Percentiles rank a stretch among this genome's conserved stretches.
phyloP scores from a whole-genome alignment of 306 rosid genomes.

The Hippophae gyantsensis region DNA sequence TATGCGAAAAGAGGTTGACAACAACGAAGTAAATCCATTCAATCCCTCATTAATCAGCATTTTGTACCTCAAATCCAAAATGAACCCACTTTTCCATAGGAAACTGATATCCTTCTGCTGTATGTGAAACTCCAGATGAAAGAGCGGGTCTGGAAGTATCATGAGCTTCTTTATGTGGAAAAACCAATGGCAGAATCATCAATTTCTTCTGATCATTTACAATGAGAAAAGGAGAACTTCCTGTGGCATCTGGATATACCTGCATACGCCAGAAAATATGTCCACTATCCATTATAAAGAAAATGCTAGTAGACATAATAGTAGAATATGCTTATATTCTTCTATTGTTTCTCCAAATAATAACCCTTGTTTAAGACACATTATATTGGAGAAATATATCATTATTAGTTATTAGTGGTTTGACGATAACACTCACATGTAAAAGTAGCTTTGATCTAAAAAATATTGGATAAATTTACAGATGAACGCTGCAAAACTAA shows the following conservation, averaged over 20 bases:
- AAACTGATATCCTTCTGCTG: constrained; percentile 43
- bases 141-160: constrained; percentile 31
- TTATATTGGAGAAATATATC: no score
- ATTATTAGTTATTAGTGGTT: no score
- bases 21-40: background rate
- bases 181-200: constrained; percentile 41
- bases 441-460: no score
- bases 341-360: no score
- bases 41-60: constrained; percentile 7
- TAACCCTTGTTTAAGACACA: no score
- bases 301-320: background rate
- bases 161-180: constrained; percentile 42
- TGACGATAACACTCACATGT: no score
- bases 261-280: constrained; percentile 24
- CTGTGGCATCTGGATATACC: constrained; percentile 34
- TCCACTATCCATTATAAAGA: background rate
- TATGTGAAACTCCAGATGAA: constrained; percentile 38
- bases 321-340: background rate
- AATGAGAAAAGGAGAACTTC: constrained; percentile 55
- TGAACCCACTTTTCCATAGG: constrained; percentile 80
- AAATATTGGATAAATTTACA: no score
- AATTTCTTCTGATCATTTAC: constrained; percentile 40
- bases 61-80: constrained; percentile 74
- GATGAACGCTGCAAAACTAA: no score
- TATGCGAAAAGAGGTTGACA: no score